Conservation (phyloP, 106 monocot genomes). For the Dendrobium catenatum region DNA sequence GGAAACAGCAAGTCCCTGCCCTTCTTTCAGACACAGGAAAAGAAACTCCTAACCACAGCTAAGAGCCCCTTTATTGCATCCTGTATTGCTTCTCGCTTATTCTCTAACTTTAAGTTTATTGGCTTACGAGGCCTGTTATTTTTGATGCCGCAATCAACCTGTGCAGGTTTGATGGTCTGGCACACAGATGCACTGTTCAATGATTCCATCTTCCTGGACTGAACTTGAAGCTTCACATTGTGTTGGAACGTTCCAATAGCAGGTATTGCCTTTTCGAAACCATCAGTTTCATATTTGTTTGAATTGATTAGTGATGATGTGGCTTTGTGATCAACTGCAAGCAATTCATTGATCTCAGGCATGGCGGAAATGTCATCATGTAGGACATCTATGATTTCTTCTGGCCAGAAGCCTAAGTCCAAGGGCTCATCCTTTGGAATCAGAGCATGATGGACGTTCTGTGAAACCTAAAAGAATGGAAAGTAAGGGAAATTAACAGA, state of each 20-base stretch:
- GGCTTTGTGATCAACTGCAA: neutral
- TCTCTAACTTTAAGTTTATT: neutral
- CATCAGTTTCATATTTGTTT: neutral
- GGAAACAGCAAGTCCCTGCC: conserved; percentile 21
- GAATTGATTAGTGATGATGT: neutral
- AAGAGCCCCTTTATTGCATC: conserved; percentile 1
- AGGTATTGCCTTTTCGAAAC: neutral
- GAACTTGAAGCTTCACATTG: conserved; percentile 30
- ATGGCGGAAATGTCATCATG: neutral
- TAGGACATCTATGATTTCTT: conserved; percentile 19
- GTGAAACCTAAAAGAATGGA: conserved; percentile 8
- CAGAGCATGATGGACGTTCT: conserved; percentile 13
- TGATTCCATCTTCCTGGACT: conserved; percentile 43
- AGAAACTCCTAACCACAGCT: neutral
- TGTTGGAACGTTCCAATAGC: neutral
- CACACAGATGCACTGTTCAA: conserved; percentile 20
- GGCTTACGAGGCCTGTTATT: neutral
- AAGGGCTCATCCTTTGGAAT: conserved; percentile 25
- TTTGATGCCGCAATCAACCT: neutral
- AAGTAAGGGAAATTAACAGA: neutral
- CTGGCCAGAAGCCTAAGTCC: conserved; percentile 18
- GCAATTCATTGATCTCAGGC: neutral
- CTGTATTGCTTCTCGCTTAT: neutral
- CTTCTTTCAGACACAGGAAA: conserved; percentile 7
- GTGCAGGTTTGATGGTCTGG: conserved; percentile 17